phyloP scores from a whole-genome alignment of 179 eudicot species.

The Silene coronaria region DNA sequence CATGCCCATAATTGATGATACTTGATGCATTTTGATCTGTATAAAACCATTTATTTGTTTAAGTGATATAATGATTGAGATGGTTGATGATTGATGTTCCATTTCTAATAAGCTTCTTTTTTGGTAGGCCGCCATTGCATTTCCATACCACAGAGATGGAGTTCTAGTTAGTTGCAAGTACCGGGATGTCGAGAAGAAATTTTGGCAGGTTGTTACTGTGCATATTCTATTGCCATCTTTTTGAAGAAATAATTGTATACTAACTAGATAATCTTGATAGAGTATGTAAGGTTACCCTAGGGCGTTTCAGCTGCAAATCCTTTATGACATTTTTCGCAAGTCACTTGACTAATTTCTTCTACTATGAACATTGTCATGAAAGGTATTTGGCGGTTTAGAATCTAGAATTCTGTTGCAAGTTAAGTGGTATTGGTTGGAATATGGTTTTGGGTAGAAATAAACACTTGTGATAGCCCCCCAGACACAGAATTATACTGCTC shows the following conservation, averaged over 20 bases:
- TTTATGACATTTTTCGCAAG: not conserved
- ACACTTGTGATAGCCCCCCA: not conserved
- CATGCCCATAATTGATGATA: no score
- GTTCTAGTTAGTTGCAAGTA: slow-evolving; percentile 79
- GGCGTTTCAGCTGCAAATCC: not conserved
- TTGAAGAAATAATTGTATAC: not conserved
- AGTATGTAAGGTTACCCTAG: not conserved
- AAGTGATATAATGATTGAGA: not conserved
- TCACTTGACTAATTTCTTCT: not conserved
- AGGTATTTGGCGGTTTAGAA: not conserved
- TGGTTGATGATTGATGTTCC: slow-evolving; percentile 14
- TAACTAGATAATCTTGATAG: not conserved
- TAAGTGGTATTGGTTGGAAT: not conserved
- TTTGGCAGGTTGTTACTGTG: slow-evolving; percentile 76
- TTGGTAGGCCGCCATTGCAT: slow-evolving; percentile 74
- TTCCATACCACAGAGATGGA: slow-evolving; percentile 62
- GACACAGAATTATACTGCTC: not conserved
- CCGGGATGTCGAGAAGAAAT: slow-evolving; percentile 56
- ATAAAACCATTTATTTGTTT: not conserved
- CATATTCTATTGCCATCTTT: slow-evolving; percentile 7
- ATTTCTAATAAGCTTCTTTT: slow-evolving; percentile 13
- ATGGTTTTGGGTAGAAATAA: not conserved
- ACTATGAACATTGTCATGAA: not conserved
- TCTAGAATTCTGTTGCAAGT: not conserved
- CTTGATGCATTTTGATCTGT: not conserved